A percentile compares a stretch with the other conserved stretches of the same genome.
phyloP scores from a whole-genome alignment of 2,329 filamentous ascomycete genomes.

The Lecanicillium sp. region DNA sequence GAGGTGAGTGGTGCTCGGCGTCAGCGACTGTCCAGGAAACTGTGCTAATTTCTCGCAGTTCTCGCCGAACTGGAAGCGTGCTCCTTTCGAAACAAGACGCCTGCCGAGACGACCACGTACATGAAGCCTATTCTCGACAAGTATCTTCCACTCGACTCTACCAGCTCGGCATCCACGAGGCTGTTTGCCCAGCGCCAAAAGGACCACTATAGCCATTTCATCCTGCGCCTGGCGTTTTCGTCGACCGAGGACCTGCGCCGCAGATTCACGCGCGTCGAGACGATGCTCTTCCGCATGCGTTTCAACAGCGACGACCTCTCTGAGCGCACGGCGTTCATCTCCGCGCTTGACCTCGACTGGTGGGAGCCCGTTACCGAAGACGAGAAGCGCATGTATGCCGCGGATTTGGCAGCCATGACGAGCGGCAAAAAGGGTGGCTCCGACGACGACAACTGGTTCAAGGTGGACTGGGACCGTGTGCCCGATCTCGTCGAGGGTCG shows the following conservation, averaged over 20 bases:
- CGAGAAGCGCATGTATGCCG: conserved; percentile 60
- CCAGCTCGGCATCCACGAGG: conserved; percentile 53
- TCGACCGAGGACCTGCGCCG: conserved; percentile 83
- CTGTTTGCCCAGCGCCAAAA: conserved; percentile 74
- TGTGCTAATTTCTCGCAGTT: conserved; percentile 38
- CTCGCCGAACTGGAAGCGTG: conserved; percentile 88
- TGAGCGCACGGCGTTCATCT: conserved; percentile 71
- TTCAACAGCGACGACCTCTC: conserved; percentile 67
- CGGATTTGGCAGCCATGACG: conserved; percentile 49
- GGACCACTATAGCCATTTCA: conserved; percentile 98
- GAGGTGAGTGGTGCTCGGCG: conserved; percentile 42
- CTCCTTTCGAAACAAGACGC: conserved; percentile 83
- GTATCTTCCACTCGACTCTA: conserved; percentile 72
- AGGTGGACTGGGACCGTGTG: conserved; percentile 91
- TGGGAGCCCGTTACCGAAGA: conserved; percentile 78
- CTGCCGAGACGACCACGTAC: conserved; percentile 72
- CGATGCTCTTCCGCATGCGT: conserved; percentile 78
- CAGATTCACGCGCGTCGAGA: conserved; percentile 80
- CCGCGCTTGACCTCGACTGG: conserved; percentile 74
- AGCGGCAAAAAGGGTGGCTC: conserved; percentile 26
- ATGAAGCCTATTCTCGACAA: conserved; percentile 85
- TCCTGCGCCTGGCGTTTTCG: conserved; percentile 85
- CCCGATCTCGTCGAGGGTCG: conserved; percentile 81
- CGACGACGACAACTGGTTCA: conserved; percentile 88
- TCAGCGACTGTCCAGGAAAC: too few species aligned